Conservation (phyloP, 805 yeast species). For the Debaryomyces hansenii region DNA sequence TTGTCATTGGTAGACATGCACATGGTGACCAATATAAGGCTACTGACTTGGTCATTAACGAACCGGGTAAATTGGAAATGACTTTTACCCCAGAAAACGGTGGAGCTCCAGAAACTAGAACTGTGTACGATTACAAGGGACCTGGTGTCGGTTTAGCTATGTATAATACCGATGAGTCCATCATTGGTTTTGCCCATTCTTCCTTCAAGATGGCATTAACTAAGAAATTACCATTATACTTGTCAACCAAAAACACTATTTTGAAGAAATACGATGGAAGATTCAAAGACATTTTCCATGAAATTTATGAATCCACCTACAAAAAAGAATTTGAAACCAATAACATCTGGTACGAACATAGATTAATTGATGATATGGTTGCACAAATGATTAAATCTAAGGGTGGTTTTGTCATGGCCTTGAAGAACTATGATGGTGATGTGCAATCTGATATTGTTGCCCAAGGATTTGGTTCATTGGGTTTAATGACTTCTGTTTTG, state of each 20-base stretch:
- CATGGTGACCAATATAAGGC: constrained; percentile 85
- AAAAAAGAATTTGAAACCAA: constrained; percentile 54
- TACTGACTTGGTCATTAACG: constrained; percentile 66
- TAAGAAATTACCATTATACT: constrained; percentile 62
- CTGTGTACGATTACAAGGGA: constrained; percentile 63
- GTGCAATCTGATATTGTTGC: constrained; percentile 85
- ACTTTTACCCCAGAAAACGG: constrained; percentile 66
- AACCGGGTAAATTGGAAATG: constrained; percentile 66
- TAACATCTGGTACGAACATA: constrained; percentile 74
- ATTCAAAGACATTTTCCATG: constrained; percentile 78
- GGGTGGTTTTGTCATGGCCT: constrained; percentile 79
- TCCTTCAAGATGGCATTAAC: constrained; percentile 73
- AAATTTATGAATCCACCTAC: constrained; percentile 59
- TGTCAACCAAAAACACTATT: constrained; percentile 79
- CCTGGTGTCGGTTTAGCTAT: constrained; percentile 78
- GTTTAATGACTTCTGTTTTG: constrained; percentile 80
- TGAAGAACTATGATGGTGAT: constrained; percentile 85
- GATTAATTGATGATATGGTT: constrained; percentile 85
- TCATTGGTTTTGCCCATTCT: constrained; percentile 74
- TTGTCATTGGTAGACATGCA: constrained; percentile 84
- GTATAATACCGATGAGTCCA: constrained; percentile 82
- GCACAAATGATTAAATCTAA: constrained; percentile 85
- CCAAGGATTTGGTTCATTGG: constrained; percentile 83
- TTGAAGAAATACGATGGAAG: constrained; percentile 81
- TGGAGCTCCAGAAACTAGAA: constrained; percentile 43